A percentile compares a stretch with the other conserved stretches of the same genome.
Conservation (phyloP, 495 filamentous ascomycete species). For the Penicillium odoratum region DNA sequence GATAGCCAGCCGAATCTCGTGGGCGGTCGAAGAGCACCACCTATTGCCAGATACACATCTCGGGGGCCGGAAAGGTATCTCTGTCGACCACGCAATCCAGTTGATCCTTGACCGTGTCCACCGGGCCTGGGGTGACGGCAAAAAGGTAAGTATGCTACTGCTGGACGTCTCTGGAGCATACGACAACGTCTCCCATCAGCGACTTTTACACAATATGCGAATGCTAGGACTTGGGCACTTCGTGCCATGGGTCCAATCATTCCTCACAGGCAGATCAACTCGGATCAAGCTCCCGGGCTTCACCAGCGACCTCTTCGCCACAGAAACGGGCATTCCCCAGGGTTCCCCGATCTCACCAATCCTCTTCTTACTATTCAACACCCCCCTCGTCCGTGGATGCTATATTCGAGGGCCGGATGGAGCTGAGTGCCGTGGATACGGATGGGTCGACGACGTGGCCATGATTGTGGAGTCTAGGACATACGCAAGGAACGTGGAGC, state of each 20-base stretch:
- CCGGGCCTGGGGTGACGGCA: background rate
- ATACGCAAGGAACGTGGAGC: no score
- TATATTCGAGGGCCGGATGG: no score
- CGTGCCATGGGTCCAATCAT: background rate
- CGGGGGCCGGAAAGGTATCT: background rate
- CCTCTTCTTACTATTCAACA: no score
- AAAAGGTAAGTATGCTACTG: background rate
- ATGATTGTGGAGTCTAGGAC: no score
- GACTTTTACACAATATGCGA: background rate
- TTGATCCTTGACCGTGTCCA: background rate
- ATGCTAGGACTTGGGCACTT: background rate
- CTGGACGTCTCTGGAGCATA: background rate
- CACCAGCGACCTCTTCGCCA: no score
- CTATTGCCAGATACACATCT: constrained; percentile 5
- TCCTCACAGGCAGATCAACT: background rate
- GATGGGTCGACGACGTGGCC: no score
- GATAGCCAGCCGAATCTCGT: constrained; percentile 30
- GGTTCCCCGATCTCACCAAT: no score
- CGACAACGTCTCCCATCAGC: background rate
- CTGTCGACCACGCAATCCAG: background rate
- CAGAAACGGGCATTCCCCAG: no score
- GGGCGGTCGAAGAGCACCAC: constrained; percentile 22
- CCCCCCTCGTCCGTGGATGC: no score
- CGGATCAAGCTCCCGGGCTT: no score
- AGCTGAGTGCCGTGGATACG: no score